Base-by-base conservation (phyloP, 2,329 filamentous ascomycete genomes). In the Huntiella abstrusa region DNA sequence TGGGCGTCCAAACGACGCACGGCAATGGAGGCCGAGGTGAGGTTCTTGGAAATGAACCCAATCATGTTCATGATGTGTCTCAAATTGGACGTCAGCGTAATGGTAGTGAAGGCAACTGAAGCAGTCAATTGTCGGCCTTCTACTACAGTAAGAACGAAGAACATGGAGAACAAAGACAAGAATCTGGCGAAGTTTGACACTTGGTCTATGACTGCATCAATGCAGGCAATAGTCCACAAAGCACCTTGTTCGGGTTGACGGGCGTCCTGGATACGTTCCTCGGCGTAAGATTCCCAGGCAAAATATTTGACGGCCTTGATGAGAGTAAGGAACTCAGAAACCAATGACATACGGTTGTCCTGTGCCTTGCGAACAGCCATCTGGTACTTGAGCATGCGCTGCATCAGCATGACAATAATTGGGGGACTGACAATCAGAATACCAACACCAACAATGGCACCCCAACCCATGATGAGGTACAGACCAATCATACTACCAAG, bases 221-320 rank as follows among this genome's bases (percentile, higher is more conserved):
- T 60, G 13, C 75, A 55, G 5, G 67, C 67, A 16, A 72, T 62
- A 5, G 56, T 60, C 72, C 73, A 76, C 16, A 74, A 62, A 34
- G 66, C 64, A 37, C 64, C 66, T 51, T 75, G 71, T 54, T 76
- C 73, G 2, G 62, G 58, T 11, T 59, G 55, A 2, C 73, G 67
- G 8, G 69, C 63, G 4, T 63, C 58, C 28, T 69, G 62, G 47
- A 76, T 67, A 43, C 64, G 66, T n/a, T 65, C 59, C 8, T 66
- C 63, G 51, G 72, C 66, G 32, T 68, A 63, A 13, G 65, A 62
- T 53, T 76, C 72, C 73, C 72, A 76, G 2, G 69, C 69, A 55
- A 76, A 75, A 52, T 74, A 75, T 53, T 76, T 76, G 57, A 76
- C 67, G 12, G 69, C 69, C 8, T 68, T 65, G 47, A 76, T 74